A percentile compares a stretch with the other conserved stretches of the same genome.
These are phyloP conservation scores for Leccinum boreale DNA, from an alignment of 768 basidiomycete genomes.

Conservation along the genomic window DNA sequence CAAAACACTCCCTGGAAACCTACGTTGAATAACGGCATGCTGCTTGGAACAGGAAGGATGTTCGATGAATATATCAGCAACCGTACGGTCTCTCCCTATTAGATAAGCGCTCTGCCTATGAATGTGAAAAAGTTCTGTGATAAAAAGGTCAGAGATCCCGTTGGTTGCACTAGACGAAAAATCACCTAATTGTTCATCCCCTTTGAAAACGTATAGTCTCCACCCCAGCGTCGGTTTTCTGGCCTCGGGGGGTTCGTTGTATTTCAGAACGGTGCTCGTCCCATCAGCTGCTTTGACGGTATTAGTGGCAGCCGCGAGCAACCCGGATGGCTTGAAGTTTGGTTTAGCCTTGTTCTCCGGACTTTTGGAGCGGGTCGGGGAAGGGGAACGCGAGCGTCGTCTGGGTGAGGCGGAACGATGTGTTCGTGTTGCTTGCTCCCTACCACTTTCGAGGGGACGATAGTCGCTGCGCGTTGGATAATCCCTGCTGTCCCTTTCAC, in stretches of 20 bases:
- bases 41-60: slow-evolving; percentile 99
- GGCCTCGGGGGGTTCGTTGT: slow-evolving; percentile 98
- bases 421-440: slow-evolving; percentile 31
- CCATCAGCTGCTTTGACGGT: slow-evolving; percentile 75
- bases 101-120: slow-evolving; percentile 93
- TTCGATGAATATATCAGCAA: slow-evolving; percentile 84
- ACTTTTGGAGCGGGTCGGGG: slow-evolving; percentile 42
- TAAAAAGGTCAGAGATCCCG: not conserved
- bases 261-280: slow-evolving; percentile 84
- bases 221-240: slow-evolving; percentile 86
- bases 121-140: slow-evolving; percentile 83
- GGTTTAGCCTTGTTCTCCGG: slow-evolving; percentile 71
- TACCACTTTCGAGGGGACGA: slow-evolving; percentile 22
- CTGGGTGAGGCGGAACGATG: slow-evolving; percentile 60
- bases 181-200: slow-evolving; percentile 87
- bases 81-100: slow-evolving; percentile 83
- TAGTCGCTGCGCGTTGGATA: slow-evolving; percentile 31
- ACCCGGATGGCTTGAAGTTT: slow-evolving; percentile 84
- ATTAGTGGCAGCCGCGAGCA: slow-evolving; percentile 95
- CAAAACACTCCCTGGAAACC: slow-evolving; percentile 19
- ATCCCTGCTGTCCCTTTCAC: slow-evolving; percentile 40
- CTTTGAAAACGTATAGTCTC: slow-evolving; percentile 98
- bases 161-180: not conserved
- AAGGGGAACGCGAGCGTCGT: slow-evolving; percentile 38
- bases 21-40: slow-evolving; percentile 94